phyloP scores from a whole-genome alignment of 768 basidiomycete genomes.

The Pleurotus tuoliensis region DNA sequence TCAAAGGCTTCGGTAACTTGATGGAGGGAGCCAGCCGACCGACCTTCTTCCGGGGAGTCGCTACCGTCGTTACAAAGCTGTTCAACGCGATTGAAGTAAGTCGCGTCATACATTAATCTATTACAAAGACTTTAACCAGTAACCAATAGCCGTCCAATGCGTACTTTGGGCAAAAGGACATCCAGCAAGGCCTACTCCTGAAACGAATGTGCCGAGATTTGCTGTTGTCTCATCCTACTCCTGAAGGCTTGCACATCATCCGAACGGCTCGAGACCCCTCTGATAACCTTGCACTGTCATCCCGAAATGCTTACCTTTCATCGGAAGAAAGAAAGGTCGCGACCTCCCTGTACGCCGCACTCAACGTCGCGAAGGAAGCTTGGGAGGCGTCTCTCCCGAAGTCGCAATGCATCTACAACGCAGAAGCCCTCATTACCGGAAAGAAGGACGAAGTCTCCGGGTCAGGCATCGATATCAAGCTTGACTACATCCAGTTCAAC shows the following conservation, averaged over 20 bases:
- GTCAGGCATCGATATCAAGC: slow-evolving; percentile 46
- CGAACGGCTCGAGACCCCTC: slow-evolving; percentile 72
- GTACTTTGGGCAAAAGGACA: slow-evolving; percentile 98
- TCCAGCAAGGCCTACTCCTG: slow-evolving; percentile 90
- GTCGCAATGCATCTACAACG: slow-evolving; percentile 41
- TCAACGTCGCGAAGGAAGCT: slow-evolving; percentile 49
- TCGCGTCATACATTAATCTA: slow-evolving; percentile 3
- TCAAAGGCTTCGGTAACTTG: slow-evolving; percentile 85
- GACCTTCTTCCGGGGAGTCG: slow-evolving; percentile 92
- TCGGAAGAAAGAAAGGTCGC: slow-evolving; percentile 59
- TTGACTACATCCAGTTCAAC: slow-evolving; percentile 91
- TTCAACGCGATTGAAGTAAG: slow-evolving; percentile 86
- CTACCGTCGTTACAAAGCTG: slow-evolving; percentile 91
- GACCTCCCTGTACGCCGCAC: slow-evolving; percentile 65
- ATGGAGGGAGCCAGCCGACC: slow-evolving; percentile 91
- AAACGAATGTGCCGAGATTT: slow-evolving; percentile 77
- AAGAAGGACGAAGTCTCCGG: slow-evolving; percentile 24
- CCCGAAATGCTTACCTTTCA: slow-evolving; percentile 83
- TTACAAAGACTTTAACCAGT: not conserved
- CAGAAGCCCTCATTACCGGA: slow-evolving; percentile 35
- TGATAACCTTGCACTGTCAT: slow-evolving; percentile 81
- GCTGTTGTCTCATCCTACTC: slow-evolving; percentile 71
- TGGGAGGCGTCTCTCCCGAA: slow-evolving; percentile 56
- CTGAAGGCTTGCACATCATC: slow-evolving; percentile 77
- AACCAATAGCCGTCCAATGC: slow-evolving; percentile 73